A percentile compares a stretch with the other conserved stretches of the same genome.
Evolutionary conservation across 495 filamentous ascomycete genomes (phyloP).

Genomic region (Patellaria atrata): DNA sequence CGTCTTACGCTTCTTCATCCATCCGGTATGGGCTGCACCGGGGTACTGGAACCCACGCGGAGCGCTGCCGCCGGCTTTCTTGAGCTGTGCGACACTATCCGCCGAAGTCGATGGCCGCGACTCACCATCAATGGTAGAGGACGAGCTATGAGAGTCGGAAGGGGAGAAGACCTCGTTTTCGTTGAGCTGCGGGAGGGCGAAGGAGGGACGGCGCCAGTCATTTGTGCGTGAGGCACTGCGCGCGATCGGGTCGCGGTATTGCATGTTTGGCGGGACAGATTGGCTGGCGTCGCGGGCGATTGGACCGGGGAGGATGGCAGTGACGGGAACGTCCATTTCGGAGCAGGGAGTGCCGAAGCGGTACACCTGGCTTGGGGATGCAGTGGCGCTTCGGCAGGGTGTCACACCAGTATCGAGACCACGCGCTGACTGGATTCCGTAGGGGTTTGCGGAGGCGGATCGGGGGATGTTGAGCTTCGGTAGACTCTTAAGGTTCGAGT

Average conservation of each 20-base stretch:
- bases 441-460: conserved; percentile 20
- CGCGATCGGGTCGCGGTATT: conserved; percentile 44
- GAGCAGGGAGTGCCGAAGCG: conserved; percentile 69
- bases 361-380: conserved; percentile 40
- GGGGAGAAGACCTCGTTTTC: conserved; percentile 32
- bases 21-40: conserved; percentile 55
- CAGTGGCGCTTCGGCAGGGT: conserved; percentile 21
- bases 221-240: conserved; percentile 30
- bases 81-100: conserved; percentile 5
- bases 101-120: conserved; percentile 9
- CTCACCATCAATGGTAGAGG: conserved; percentile 14
- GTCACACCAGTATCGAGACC: conserved; percentile 21
- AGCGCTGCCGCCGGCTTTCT: conserved; percentile 1
- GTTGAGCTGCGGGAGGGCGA: conserved; percentile 42
- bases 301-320: conserved; percentile 52
- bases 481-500: conserved; percentile 22
- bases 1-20: conserved; percentile 91
- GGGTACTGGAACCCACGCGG: conserved; percentile 14
- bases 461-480: conserved; percentile 28
- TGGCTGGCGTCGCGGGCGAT: conserved; percentile 61
- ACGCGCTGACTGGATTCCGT: conserved; percentile 8
- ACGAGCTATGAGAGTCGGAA: conserved; percentile 7
- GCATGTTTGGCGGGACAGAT: conserved; percentile 89
- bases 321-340: conserved; percentile 79
- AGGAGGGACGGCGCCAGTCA: conserved; percentile 39